phyloP scores from a whole-genome alignment of 1,284 basidiomycete genomes.

The Coniferiporia sulphurascens region DNA sequence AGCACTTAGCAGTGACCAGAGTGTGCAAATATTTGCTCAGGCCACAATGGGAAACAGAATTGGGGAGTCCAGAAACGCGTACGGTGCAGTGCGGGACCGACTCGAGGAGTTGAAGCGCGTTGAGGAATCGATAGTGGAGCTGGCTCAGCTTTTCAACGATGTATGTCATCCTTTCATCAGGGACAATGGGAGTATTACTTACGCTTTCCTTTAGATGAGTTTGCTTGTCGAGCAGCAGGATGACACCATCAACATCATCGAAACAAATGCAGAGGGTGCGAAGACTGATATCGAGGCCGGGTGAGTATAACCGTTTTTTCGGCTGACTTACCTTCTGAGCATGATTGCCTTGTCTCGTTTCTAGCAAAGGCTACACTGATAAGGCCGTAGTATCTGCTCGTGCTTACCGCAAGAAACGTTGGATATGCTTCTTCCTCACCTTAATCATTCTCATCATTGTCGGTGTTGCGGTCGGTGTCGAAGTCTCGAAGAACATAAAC shows the following conservation, averaged over 20 bases:
- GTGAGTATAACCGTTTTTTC: conserved; percentile 40
- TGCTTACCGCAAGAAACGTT: conserved; percentile 87
- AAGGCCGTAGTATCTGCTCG: conserved; percentile 87
- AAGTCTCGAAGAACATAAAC: conserved; percentile 36
- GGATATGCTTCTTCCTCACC: conserved; percentile 83
- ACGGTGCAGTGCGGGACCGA: conserved; percentile 93
- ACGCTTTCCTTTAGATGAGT: conserved; percentile 56
- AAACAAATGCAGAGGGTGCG: conserved; percentile 66
- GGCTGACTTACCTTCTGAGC: no score
- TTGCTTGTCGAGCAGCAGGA: conserved; percentile 92
- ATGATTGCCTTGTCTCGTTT: neutral
- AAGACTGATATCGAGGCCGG: conserved; percentile 81
- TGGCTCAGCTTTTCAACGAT: conserved; percentile 95
- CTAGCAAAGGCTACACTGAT: conserved; percentile 73
- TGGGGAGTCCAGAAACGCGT: conserved; percentile 86
- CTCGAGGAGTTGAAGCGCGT: conserved; percentile 96
- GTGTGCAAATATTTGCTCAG: conserved; percentile 87
- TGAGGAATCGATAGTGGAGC: conserved; percentile 86
- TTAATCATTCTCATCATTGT: conserved; percentile 61
- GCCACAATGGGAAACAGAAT: conserved; percentile 89
- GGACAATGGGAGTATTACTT: neutral
- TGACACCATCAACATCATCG: conserved; percentile 78
- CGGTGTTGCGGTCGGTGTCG: conserved; percentile 56
- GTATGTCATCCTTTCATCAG: conserved; percentile 36
- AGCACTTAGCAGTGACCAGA: conserved; percentile 79